Conservation (phyloP, 83 land plant genomes). For the Diphasiastrum complanatum region DNA sequence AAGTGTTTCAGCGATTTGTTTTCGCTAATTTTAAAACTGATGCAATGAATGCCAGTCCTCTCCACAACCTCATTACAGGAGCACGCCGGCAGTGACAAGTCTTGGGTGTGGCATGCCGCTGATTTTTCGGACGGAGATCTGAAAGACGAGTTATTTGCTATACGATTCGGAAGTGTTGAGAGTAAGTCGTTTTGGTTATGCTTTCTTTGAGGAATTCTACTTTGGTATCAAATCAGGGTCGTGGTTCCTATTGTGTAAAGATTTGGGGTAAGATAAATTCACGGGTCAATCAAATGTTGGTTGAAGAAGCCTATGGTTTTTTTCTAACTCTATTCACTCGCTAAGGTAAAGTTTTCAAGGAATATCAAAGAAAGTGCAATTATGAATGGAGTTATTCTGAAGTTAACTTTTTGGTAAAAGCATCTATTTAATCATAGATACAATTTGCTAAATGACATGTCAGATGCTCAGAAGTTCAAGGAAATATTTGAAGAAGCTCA, state of each 20-base stretch:
- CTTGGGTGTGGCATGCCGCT: conserved; percentile 86
- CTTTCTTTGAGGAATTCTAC: neutral
- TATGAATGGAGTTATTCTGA: neutral
- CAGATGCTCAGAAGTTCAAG: conserved; percentile 73
- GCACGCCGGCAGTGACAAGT: conserved; percentile 75
- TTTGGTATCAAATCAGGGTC: neutral
- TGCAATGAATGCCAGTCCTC: conserved; percentile 40
- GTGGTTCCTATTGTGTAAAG: neutral
- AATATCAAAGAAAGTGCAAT: too few species aligned
- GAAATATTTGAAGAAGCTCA: conserved; percentile 48
- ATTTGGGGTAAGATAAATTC: too few species aligned
- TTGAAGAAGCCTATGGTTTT: too few species aligned
- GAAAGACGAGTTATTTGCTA: conserved; percentile 69
- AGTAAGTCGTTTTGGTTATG: conserved; percentile 54
- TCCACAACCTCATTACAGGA: conserved; percentile 56
- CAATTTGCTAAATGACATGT: neutral
- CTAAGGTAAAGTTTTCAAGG: too few species aligned
- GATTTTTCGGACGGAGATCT: conserved; percentile 84
- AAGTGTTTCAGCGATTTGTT: too few species aligned
- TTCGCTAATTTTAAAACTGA: too few species aligned
- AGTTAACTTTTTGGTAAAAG: neutral
- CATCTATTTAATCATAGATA: neutral
- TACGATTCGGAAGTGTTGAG: conserved; percentile 53
- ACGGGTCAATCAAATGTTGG: too few species aligned
- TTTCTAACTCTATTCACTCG: too few species aligned